Conservation (phyloP, 192 early-diverging fungal species). For the Lunasporangiospora selenospora region DNA sequence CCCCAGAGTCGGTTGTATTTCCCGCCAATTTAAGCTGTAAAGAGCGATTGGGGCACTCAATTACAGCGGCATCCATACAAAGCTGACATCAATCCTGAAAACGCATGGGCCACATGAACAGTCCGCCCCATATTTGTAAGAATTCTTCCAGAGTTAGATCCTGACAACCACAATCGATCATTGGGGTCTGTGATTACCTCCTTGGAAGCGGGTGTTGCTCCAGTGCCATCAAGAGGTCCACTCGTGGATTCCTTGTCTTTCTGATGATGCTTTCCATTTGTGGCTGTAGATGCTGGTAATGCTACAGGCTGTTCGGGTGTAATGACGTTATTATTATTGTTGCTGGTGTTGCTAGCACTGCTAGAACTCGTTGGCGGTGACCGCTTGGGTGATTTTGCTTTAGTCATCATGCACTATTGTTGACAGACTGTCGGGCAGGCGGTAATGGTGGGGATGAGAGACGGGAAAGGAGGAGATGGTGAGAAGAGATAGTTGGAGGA, state of each 20-base stretch:
- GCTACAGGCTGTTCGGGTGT: background rate
- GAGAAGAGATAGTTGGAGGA: background rate
- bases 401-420: conserved; percentile 33
- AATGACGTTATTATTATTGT: no score
- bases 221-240: conserved; percentile 6
- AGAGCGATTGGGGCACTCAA: no score
- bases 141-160: no score
- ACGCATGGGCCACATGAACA: no score
- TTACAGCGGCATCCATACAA: no score
- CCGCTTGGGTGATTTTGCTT: conserved; percentile 32
- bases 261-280: conserved; percentile 15
- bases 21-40: no score
- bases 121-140: no score
- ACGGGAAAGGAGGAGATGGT: background rate
- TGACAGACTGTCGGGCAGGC: no score
- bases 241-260: background rate
- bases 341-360: background rate
- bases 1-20: no score
- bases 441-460: background rate
- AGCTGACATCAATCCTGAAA: no score
- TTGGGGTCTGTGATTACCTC: conserved; percentile 14
- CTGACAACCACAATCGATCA: no score
- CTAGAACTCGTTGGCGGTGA: conserved; percentile 21
- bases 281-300: background rate
- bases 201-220: conserved; percentile 18